Conservation (phyloP, 2,329 filamentous ascomycete species). For the Colletotrichum musae region DNA sequence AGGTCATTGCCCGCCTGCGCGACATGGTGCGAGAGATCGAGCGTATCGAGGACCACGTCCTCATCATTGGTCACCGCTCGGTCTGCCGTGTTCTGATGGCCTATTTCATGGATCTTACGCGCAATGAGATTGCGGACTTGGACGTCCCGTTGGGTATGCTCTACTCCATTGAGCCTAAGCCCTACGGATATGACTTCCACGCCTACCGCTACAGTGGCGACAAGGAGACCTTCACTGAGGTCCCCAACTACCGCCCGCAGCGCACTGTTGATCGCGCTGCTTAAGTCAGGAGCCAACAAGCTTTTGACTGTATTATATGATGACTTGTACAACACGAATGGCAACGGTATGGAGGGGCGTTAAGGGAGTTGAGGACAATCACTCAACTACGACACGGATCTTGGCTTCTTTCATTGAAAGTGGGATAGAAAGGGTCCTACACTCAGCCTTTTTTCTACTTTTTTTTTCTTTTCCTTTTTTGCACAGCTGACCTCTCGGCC, state of each 20-base stretch:
- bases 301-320: slow-evolving; percentile 32
- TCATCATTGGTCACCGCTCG: slow-evolving; percentile 93
- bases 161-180: slow-evolving; percentile 96
- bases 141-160: slow-evolving; percentile 95
- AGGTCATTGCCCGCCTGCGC: slow-evolving; percentile 94
- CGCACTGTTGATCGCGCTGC: slow-evolving; percentile 63
- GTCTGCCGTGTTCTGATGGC: slow-evolving; percentile 93
- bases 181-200: slow-evolving; percentile 97
- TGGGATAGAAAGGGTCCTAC: slow-evolving; percentile 21
- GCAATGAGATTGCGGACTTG: slow-evolving; percentile 93
- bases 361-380: slow-evolving; percentile 29
- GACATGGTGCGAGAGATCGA: slow-evolving; percentile 98
- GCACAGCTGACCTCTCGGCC: slow-evolving; percentile 26
- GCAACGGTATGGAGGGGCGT: slow-evolving; percentile 23
- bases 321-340: slow-evolving; percentile 39
- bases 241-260: slow-evolving; percentile 86
- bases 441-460: background rate
- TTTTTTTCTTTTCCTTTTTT: background rate
- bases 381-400: slow-evolving; percentile 36
- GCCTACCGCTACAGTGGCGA: slow-evolving; percentile 91
- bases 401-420: slow-evolving; percentile 10
- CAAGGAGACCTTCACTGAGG: slow-evolving; percentile 84
- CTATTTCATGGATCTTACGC: slow-evolving; percentile 94
- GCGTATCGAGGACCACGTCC: slow-evolving; percentile 94
- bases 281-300: slow-evolving; percentile 39